Percentiles rank a stretch among this genome's conserved stretches.
Evolutionary conservation across 805 yeast genomes (phyloP).

Genomic region (Nakazawaea populi): DNA sequence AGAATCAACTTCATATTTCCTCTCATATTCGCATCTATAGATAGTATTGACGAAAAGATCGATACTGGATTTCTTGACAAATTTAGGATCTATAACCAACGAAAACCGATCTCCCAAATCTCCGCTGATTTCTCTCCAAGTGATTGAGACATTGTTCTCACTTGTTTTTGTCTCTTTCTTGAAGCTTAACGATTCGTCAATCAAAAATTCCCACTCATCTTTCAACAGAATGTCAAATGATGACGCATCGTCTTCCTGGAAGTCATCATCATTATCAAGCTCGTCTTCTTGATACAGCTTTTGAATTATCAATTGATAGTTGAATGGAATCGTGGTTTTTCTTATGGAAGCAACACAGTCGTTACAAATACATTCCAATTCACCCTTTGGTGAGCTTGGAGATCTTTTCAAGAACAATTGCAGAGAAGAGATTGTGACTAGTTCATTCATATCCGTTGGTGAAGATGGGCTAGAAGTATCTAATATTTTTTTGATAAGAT

Average conservation of each 20-base stretch:
- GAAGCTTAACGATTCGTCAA: constrained; percentile 56
- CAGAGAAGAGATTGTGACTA: constrained; percentile 72
- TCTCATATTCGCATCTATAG: constrained; percentile 68
- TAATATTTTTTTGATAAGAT: constrained; percentile 61
- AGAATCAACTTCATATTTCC: constrained; percentile 57
- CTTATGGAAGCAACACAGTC: constrained; percentile 75
- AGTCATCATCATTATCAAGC: constrained; percentile 48
- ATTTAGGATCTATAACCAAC: constrained; percentile 59
- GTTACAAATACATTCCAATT: constrained; percentile 72
- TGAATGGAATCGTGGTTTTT: constrained; percentile 57
- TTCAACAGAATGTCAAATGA: constrained; percentile 25
- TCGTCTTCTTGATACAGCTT: constrained; percentile 69
- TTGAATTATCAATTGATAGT: constrained; percentile 66
- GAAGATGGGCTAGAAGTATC: constrained; percentile 35
- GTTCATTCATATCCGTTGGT: constrained; percentile 38
- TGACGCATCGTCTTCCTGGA: constrained; percentile 36
- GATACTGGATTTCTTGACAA: constrained; percentile 48
- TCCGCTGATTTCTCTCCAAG: constrained; percentile 84
- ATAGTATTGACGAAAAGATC: constrained; percentile 59
- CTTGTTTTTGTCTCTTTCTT: constrained; percentile 32
- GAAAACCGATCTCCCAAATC: constrained; percentile 82
- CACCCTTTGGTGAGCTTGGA: constrained; percentile 81
- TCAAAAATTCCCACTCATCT: constrained; percentile 69
- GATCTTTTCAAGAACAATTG: constrained; percentile 69
- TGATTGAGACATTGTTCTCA: constrained; percentile 52